Evolutionary conservation across 192 early-diverging fungal genomes (phyloP).

Genomic region (Umbelopsis vinacea): DNA sequence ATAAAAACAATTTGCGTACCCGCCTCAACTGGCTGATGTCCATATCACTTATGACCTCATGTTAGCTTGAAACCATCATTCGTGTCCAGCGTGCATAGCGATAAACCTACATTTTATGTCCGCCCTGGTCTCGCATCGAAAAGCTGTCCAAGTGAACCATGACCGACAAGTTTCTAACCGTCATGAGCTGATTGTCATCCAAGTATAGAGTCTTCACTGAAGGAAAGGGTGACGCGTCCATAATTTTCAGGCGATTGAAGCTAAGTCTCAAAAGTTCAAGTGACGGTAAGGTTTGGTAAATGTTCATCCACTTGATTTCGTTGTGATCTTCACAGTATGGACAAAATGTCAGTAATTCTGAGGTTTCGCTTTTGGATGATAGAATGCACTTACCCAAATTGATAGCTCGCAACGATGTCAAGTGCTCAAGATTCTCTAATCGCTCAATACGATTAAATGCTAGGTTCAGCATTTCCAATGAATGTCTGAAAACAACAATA

Average conservation of each 20-base stretch:
- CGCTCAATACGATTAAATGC: slow-evolving; percentile 49
- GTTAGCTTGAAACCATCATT: too few relatives aligned
- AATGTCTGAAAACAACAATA: slow-evolving; percentile 27
- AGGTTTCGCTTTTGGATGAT: background rate
- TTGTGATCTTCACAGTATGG: slow-evolving; percentile 36
- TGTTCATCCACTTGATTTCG: slow-evolving; percentile 46
- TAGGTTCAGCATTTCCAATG: slow-evolving; percentile 48
- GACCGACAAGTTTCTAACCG: slow-evolving; percentile 40
- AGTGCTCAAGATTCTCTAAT: slow-evolving; percentile 42
- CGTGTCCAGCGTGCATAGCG: slow-evolving; percentile 20
- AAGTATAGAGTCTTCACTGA: slow-evolving; percentile 46
- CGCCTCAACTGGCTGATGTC: slow-evolving; percentile 26
- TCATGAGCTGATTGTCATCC: slow-evolving; percentile 49
- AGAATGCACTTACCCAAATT: slow-evolving; percentile 42
- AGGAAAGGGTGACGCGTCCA: slow-evolving; percentile 49
- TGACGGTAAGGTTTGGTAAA: slow-evolving; percentile 38
- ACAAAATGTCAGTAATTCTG: background rate
- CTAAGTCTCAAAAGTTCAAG: slow-evolving; percentile 44
- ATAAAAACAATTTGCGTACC: slow-evolving; percentile 34
- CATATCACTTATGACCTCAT: slow-evolving; percentile 18
- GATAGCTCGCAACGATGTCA: slow-evolving; percentile 40
- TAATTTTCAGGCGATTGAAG: slow-evolving; percentile 43
- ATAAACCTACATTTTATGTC: slow-evolving; percentile 44
- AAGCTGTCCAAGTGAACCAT: slow-evolving; percentile 43
- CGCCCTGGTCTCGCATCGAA: slow-evolving; percentile 52